These are phyloP conservation scores for Paraphoma chrysanthemicola DNA, from an alignment of 2,329 filamentous ascomycete species.

Conservation along the genomic window DNA sequence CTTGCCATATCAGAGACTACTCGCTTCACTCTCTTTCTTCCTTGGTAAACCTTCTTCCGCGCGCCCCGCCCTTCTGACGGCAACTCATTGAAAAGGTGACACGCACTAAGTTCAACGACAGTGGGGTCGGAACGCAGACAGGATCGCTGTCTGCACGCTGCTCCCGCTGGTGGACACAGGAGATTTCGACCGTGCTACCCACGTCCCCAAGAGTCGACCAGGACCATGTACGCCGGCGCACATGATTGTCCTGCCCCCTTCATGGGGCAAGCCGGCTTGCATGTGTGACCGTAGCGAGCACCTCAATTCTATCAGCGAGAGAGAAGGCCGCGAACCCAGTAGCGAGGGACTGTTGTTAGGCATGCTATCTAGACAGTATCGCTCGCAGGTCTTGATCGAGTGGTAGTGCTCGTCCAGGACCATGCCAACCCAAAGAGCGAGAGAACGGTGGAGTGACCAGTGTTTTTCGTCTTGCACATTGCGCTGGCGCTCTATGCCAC, in stretches of 20 bases:
- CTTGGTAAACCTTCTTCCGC: neutral
- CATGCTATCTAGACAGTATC: neutral
- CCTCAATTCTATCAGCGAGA: neutral
- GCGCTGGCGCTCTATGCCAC: no score
- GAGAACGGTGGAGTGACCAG: no score
- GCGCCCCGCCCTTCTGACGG: neutral
- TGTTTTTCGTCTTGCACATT: no score
- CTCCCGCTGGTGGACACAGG: neutral
- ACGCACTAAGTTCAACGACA: neutral
- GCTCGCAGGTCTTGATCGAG: neutral
- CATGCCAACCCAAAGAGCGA: no score
- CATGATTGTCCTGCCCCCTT: neutral
- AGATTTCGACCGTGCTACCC: neutral
- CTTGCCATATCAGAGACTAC: no score
- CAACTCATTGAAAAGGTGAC: neutral
- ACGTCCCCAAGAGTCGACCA: neutral
- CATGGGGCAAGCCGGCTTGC: neutral
- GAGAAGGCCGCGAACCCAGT: neutral
- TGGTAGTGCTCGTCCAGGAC: no score
- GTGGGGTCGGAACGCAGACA: neutral
- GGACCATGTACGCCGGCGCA: neutral
- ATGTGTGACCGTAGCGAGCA: neutral
- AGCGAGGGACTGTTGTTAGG: neutral
- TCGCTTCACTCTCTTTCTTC: neutral
- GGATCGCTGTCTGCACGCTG: neutral